These are phyloP conservation scores for Wickerhamiella allomyrinae DNA, from an alignment of 805 yeast species.

Conservation along the genomic window DNA sequence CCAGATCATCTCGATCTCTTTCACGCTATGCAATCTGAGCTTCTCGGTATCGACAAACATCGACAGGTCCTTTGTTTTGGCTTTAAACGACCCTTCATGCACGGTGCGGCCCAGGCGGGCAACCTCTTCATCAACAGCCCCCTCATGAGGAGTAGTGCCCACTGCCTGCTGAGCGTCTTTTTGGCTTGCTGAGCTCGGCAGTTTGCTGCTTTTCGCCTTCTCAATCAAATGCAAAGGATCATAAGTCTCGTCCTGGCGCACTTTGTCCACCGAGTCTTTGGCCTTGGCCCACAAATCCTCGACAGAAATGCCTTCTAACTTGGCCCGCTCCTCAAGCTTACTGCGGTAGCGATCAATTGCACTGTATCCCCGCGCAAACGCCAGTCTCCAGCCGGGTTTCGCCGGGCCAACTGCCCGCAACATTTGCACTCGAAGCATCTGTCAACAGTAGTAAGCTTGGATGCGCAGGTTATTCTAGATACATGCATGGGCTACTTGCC, in stretches of 20 bases:
- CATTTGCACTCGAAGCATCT: neutral
- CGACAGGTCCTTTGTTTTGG: conserved; percentile 44
- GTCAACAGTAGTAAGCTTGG: neutral
- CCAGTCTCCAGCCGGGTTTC: neutral
- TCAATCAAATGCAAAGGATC: conserved; percentile 10
- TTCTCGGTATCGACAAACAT: conserved; percentile 62
- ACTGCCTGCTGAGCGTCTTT: neutral
- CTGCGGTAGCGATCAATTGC: neutral
- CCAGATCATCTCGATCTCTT: conserved; percentile 75
- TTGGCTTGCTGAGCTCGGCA: neutral
- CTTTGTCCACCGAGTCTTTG: conserved; percentile 1
- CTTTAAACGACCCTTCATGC: neutral
- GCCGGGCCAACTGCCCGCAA: neutral
- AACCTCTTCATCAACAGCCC: neutral
- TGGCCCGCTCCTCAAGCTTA: conserved; percentile 26
- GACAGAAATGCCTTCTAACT: conserved; percentile 11
- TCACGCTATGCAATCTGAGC: conserved; percentile 36
- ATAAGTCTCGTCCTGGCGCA: conserved; percentile 10
- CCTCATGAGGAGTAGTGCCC: neutral
- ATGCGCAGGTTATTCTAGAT: too few species aligned
- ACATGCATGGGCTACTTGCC: too few species aligned
- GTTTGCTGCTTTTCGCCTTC: conserved; percentile 5
- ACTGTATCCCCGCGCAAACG: neutral
- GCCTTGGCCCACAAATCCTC: conserved; percentile 14
- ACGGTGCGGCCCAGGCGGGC: neutral